phyloP scores from a whole-genome alignment of 164 flowering plant species.

The Paratinospora sagittata region DNA sequence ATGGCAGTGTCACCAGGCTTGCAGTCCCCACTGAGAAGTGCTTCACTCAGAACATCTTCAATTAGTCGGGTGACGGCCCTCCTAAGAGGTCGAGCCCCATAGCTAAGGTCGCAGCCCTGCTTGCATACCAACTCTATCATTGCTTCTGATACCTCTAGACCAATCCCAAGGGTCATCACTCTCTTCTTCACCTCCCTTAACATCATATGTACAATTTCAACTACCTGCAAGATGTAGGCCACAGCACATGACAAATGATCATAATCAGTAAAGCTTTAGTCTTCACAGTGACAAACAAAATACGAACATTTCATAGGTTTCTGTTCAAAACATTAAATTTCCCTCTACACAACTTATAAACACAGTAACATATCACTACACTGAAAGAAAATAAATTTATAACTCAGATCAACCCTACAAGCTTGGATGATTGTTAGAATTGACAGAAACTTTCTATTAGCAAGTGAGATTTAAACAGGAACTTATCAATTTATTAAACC shows the following conservation, averaged over 20 bases:
- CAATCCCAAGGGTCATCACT: slow-evolving; percentile 50
- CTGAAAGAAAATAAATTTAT: neutral
- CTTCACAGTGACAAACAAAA: neutral
- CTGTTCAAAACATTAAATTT: neutral
- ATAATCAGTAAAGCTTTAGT: neutral
- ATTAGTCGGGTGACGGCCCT: slow-evolving; percentile 58
- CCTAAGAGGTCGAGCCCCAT: slow-evolving; percentile 80
- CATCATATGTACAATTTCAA: slow-evolving; percentile 61
- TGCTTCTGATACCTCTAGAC: slow-evolving; percentile 63
- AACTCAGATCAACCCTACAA: neutral
- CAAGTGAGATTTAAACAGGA: no score
- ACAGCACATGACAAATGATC: neutral
- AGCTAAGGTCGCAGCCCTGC: slow-evolving; percentile 56
- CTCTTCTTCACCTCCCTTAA: slow-evolving; percentile 60
- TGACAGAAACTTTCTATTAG: no score
- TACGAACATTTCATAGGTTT: neutral
- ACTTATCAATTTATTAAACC: no score
- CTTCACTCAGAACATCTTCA: slow-evolving; percentile 75
- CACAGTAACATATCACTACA: neutral
- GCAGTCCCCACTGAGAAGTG: slow-evolving; percentile 53
- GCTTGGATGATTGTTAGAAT: neutral
- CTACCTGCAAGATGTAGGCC: slow-evolving; percentile 42
- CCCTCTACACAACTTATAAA: neutral
- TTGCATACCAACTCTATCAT: slow-evolving; percentile 53
- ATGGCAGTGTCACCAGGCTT: slow-evolving; percentile 61